Base-by-base conservation (phyloP, 192 early-diverging fungal species). In the Umbelopsis sp. region DNA sequence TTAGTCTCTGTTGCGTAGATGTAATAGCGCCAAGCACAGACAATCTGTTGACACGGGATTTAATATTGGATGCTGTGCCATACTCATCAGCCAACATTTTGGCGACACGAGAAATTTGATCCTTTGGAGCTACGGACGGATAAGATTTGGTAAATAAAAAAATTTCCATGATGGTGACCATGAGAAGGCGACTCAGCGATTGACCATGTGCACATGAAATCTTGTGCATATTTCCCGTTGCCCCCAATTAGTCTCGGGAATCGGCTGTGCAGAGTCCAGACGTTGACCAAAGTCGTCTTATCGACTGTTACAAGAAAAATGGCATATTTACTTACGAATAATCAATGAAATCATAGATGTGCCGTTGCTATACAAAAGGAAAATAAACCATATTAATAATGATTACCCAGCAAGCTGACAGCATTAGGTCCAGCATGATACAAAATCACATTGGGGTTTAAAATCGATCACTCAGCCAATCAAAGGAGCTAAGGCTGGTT, bases 311-410 rank as follows among this genome's bases (percentile, higher is more conserved):
- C 25, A 50, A n/a, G n/a, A 26, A 7, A 49, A 41, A 41, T 0
- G 21, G 17, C 21, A 50, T 11, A 20, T 5, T 62, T 65, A 80
- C 84, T 65, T 83, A 91, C 90, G 97, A 69, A 99, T 88, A 78
- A 99, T 90, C 65, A 99, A 91, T 49, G 96, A 97, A 84, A 99
- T 98, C 98, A 99, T 98, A 77, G 95, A 97, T 17, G 98, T 99
- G 73, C 97, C 98, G 75, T 98, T 99, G 45, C 91, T 89, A 62
- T 0, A 76, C 45, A 17, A 68, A 62, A 65, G 38, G 34, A 41
- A 34, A 45, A 69, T 50, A 51, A 32, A 34, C 12, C 29, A 0
- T 31, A 31, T 62, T 62, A 62, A n/a, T 32, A 29, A 3, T 62
- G 29, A 14, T 6, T 36, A 1, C 38, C 8, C 7, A 41, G 8